Conservation (phyloP, 352 stramenopile genomes). For the Vaucheria bursata region DNA sequence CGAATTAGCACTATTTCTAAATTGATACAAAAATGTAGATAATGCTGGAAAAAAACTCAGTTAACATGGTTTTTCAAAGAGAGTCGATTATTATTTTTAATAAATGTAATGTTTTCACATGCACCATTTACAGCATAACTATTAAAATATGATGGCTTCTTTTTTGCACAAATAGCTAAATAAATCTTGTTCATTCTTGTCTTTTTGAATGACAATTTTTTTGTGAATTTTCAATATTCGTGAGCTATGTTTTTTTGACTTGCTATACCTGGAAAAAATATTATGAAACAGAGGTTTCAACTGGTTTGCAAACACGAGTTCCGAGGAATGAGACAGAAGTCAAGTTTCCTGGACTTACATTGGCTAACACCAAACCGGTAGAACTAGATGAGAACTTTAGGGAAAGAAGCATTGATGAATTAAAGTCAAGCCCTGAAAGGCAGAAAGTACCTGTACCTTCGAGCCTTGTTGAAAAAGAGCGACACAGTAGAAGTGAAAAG, state of each 20-base stretch:
- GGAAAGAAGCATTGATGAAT: conserved; percentile 87
- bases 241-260: background rate
- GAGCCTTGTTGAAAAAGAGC: background rate
- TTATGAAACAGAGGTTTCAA: too few relatives aligned
- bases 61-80: too few relatives aligned
- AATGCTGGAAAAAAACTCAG: too few relatives aligned
- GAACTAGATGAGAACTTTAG: conserved; percentile 13
- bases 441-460: background rate
- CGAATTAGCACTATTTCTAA: too few relatives aligned
- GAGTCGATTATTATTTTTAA: too few relatives aligned
- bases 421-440: conserved; percentile 87
- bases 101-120: too few relatives aligned
- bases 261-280: background rate
- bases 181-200: too few relatives aligned
- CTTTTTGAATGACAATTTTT: background rate
- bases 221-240: background rate
- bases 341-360: conserved; percentile 38
- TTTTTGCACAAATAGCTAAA: too few relatives aligned
- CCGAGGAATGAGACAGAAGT: conserved; percentile 43
- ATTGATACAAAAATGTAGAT: too few relatives aligned
- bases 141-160: too few relatives aligned
- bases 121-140: too few relatives aligned
- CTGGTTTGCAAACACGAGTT: conserved; percentile 12
- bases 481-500: too few relatives aligned
- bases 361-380: conserved; percentile 33